Conservation (phyloP, 176 grass and related monocot genomes). For the Sorghum bicolor region DNA sequence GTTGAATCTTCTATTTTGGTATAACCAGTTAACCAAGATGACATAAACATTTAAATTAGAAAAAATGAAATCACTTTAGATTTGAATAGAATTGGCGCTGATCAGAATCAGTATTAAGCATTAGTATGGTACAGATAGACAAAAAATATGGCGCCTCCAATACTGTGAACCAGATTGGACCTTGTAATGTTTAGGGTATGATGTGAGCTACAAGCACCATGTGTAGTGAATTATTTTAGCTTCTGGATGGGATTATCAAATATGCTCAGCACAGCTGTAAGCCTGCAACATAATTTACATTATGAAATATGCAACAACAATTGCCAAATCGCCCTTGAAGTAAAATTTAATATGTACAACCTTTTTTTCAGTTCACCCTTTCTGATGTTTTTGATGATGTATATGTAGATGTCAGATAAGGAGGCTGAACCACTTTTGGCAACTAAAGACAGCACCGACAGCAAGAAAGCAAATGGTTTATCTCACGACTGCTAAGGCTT, state of each 20-base stretch:
- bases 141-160: background rate
- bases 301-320: background rate
- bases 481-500: slow-evolving; percentile 55
- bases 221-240: background rate
- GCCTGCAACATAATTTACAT: slow-evolving; percentile 2
- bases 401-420: slow-evolving; percentile 77
- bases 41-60: background rate
- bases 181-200: slow-evolving; percentile 3
- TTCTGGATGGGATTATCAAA: background rate
- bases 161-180: slow-evolving; percentile 9
- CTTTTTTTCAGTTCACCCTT: slow-evolving; percentile 13
- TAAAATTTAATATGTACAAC: slow-evolving; percentile 2
- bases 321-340: background rate
- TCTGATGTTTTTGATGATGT: slow-evolving; percentile 19
- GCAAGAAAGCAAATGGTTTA: slow-evolving; percentile 81
- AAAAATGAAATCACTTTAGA: background rate
- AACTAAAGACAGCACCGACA: slow-evolving; percentile 63
- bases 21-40: background rate
- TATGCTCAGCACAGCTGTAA: background rate
- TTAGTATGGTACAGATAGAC: background rate
- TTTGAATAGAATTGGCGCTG: background rate
- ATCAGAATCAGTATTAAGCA: slow-evolving; percentile 17
- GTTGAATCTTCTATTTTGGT: background rate
- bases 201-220: background rate
- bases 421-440: slow-evolving; percentile 80